These are phyloP conservation scores for Metarhizium rileyi DNA, from an alignment of 2,329 filamentous ascomycete species.

Conservation along the genomic window DNA sequence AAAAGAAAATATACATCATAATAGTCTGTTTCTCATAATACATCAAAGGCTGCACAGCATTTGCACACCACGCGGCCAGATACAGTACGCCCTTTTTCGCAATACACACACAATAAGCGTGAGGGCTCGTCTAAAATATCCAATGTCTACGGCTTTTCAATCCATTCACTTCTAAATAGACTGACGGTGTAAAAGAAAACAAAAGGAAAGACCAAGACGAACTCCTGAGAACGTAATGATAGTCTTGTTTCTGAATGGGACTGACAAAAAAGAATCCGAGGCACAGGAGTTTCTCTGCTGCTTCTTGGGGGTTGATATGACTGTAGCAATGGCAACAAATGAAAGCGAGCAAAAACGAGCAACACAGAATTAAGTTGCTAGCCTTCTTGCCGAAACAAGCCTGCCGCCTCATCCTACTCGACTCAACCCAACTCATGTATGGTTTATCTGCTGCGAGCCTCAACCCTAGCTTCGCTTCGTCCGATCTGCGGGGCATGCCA, in stretches of 20 bases:
- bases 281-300: not conserved
- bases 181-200: not conserved
- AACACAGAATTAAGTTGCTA: conserved; percentile 2
- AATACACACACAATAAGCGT: not conserved
- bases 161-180: conserved; percentile 1
- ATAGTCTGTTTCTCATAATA: conserved; percentile 1
- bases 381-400: not conserved
- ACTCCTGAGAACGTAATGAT: not conserved
- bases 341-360: not conserved
- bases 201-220: not conserved
- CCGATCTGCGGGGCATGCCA: not conserved
- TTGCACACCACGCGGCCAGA: not conserved
- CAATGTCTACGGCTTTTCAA: conserved; percentile 1
- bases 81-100: conserved; percentile 1
- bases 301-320: not conserved
- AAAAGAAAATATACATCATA: not conserved
- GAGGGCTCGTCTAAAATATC: conserved; percentile 1
- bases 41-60: not conserved
- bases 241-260: not conserved
- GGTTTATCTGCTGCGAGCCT: not conserved
- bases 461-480: too few species aligned
- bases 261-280: not conserved
- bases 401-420: not conserved
- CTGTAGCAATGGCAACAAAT: not conserved
- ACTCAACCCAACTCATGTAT: conserved; percentile 1